Evolutionary conservation across 225 moss, liverwort and hornwort species (phyloP), one percentile per base, ranked within the genome.

Genomic region (Bryum argenteum): DNA sequence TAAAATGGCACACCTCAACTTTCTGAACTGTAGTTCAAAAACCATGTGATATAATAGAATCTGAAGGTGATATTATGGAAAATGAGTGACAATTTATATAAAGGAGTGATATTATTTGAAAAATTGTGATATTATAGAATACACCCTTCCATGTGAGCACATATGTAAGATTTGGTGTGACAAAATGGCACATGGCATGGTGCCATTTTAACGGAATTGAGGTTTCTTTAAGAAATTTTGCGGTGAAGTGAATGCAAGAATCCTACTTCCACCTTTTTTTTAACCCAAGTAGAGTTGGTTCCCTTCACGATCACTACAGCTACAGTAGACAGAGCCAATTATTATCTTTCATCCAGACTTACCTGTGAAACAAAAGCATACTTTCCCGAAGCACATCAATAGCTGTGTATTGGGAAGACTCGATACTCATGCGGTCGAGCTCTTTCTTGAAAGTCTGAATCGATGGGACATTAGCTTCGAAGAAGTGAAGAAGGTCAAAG

Each of bases 331-430:
- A 37, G 4, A 68, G 58, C 0, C 17, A 69, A 33, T 21, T 52
- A 3, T 37, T 58, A 13, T 65, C 17, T 19, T 67, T 22, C 37
- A 63, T 69, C 58, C 40, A 23, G 58, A 58, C 53, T 19, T 63
- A 81, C 80, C 71, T 80, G 48, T 77, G 80, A 63, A 84, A 67
- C 58, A 80, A 17, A 75, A 84, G 80, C 84, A 80, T 78, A 47
- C 80, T 66, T 59, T 78, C 84, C 55, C 68, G 67, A 54, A 81
- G 58, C 53, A 81, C 80, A 60, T 84, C 78, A 58, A 81, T 70
- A 40, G 80, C 41, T 37, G 77, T 59, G 54, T 67, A 78, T 20
- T 64, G 67, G 28, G 84, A 75, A 45, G 67, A 67, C 26, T 75
- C 68, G 11, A 74, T 20, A 26, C 52, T 37, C 80, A 81, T 74